phyloP scores from a whole-genome alignment of 2,329 filamentous ascomycete species.

The Fonsecaea erecta region DNA sequence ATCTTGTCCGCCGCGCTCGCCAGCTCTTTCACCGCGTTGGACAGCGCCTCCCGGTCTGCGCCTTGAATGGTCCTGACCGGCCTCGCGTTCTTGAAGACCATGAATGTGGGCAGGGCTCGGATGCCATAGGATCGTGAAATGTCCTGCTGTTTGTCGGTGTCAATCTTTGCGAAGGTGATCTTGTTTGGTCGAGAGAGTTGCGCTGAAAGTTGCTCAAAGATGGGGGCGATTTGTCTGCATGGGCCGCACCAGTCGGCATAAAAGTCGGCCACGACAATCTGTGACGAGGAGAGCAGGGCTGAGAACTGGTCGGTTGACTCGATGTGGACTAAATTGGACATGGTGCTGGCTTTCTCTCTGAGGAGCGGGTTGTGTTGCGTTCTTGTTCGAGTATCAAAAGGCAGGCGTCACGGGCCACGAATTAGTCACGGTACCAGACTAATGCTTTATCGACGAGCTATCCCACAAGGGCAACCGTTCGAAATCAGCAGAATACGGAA shows the following conservation, averaged over 20 bases:
- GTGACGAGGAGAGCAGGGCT: constrained; percentile 69
- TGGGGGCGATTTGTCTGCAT: constrained; percentile 80
- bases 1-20: constrained; percentile 63
- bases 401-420: not conserved
- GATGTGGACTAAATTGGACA: constrained; percentile 57
- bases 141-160: constrained; percentile 76
- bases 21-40: constrained; percentile 72
- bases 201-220: constrained; percentile 76
- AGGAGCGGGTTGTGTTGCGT: not conserved
- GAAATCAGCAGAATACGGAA: constrained; percentile 3
- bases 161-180: constrained; percentile 85
- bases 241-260: constrained; percentile 85
- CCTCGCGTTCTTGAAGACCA: constrained; percentile 77
- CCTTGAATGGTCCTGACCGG: constrained; percentile 72
- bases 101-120: constrained; percentile 85
- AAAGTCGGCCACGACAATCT: constrained; percentile 87
- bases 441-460: not conserved
- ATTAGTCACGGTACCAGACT: not conserved
- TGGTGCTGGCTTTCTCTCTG: constrained; percentile 39
- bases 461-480: not conserved
- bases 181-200: constrained; percentile 71
- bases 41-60: constrained; percentile 72
- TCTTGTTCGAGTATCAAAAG: not conserved
- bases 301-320: constrained; percentile 70
- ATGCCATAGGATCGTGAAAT: constrained; percentile 75